Base-by-base conservation (phyloP, 768 basidiomycete genomes). In the Tylopilus sp. region DNA sequence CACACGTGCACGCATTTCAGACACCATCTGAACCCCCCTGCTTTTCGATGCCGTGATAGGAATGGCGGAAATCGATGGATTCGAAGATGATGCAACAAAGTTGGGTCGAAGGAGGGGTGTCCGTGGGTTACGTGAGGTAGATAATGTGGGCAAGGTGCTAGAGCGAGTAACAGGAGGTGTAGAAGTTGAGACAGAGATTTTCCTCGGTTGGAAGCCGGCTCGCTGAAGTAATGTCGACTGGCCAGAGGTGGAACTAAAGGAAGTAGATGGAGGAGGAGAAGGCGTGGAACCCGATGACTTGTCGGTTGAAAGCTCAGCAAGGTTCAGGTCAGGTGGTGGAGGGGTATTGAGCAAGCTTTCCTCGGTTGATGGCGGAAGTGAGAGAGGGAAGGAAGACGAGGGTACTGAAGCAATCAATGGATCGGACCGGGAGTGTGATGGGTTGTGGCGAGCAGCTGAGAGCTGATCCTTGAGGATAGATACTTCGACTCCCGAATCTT, bases 1-100 rank as follows among this genome's bases (percentile, higher is more conserved):
- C 26, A 93, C 90, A 46, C 87, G 79, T 35, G 88, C 89, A 38
- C 91, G 82, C 86, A 94, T 91, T 65, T 93, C 91, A 21, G 88
- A 86, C 6, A 92, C 89, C 91, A 94, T 93, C 63, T 93, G 90
- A 3, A 91, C 88, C 23, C 90, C 91, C 65, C 83, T 87, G 66
- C 79, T 91, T 73, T 77, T 87, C 4, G 87, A 78, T 12, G 79
- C 70, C 3, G 79, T 78, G 48, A 75, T 58, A 8, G 67, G 65
- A 36, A 72, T 65, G 43, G 53, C 60, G 7, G 65, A 58, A 9
- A 69, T 55, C 28, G 57, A 44, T 21, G 72, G 64, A 35, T 65
- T 72, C 13, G 76, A 72, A 44, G 69, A 72, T 25, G 73, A 76
- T 26, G 76, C 73, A 39, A 61, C 68, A 51, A 70, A 60, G 31